Conservation (phyloP, 176 grass and related monocot species). For the Ananas comosus region DNA sequence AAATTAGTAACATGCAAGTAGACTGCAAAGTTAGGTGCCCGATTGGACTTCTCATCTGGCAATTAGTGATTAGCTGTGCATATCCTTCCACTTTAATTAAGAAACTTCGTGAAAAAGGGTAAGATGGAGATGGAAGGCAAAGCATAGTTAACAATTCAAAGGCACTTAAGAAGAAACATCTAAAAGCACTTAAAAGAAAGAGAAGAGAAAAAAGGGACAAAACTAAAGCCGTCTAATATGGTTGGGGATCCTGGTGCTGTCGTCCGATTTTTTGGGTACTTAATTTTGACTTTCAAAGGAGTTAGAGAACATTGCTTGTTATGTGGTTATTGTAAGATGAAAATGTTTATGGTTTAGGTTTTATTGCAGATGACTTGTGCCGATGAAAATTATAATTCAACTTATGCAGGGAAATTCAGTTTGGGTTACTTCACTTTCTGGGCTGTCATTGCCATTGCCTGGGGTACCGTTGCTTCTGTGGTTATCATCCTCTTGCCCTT, state of each 20-base stretch:
- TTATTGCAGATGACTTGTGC: neutral
- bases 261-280: neutral
- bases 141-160: too few species aligned
- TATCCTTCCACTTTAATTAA: too few species aligned
- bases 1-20: too few species aligned
- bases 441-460: constrained; percentile 49
- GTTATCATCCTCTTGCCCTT: constrained; percentile 61
- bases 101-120: too few species aligned
- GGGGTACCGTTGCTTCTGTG: constrained; percentile 45
- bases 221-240: too few species aligned
- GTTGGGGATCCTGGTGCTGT: too few species aligned
- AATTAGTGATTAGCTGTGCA: too few species aligned
- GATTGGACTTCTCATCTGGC: too few species aligned
- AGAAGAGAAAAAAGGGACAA: too few species aligned
- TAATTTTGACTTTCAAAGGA: neutral
- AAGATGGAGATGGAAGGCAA: too few species aligned
- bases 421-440: constrained; percentile 66
- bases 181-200: neutral
- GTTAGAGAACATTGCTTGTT: neutral
- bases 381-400: neutral
- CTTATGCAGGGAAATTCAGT: constrained; percentile 41
- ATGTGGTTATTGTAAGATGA: neutral
- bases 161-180: neutral
- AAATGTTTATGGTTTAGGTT: neutral
- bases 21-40: too few species aligned